A percentile compares a stretch with the other conserved stretches of the same genome.
Evolutionary conservation across 768 basidiomycete species (phyloP).

Genomic region (Butyriboletus loyo): DNA sequence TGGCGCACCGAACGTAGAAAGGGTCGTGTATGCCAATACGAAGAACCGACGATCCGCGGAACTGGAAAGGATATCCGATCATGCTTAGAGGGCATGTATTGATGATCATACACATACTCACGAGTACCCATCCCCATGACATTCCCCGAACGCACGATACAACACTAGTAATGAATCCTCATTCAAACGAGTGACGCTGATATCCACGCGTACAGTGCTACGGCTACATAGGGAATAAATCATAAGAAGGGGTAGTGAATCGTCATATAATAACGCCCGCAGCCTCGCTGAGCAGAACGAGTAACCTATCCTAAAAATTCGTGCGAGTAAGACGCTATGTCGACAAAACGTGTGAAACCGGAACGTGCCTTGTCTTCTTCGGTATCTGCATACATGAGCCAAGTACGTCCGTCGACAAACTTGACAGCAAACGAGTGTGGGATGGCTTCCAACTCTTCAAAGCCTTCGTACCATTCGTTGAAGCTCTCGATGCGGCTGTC

Average conservation of each 20-base stretch:
- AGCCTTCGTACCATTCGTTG: slow-evolving; percentile 65
- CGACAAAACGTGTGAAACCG: not conserved
- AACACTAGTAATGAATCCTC: not conserved
- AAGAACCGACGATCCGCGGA: too few relatives aligned
- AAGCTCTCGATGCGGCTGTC: slow-evolving; percentile 45
- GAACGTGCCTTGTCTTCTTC: slow-evolving; percentile 58
- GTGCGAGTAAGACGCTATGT: not conserved
- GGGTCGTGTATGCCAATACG: too few relatives aligned
- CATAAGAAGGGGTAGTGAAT: slow-evolving; percentile 9
- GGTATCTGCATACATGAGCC: slow-evolving; percentile 60
- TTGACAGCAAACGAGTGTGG: slow-evolving; percentile 65
- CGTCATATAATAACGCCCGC: slow-evolving; percentile 28
- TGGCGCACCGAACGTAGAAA: too few relatives aligned
- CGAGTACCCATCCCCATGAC: too few relatives aligned
- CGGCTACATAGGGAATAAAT: slow-evolving; percentile 15
- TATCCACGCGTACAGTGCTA: slow-evolving; percentile 15
- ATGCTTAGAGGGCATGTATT: too few relatives aligned
- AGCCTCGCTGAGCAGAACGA: slow-evolving; percentile 29
- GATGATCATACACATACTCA: too few relatives aligned
- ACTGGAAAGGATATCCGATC: too few relatives aligned
- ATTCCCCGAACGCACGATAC: too few relatives aligned
- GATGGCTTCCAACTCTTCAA: slow-evolving; percentile 64
- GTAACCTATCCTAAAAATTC: slow-evolving; percentile 24
- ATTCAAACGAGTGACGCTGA: slow-evolving; percentile 8
- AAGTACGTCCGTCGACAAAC: slow-evolving; percentile 48